A percentile compares a stretch with the other conserved stretches of the same genome.
Evolutionary conservation across 2,329 filamentous ascomycete species (phyloP).

Genomic region (Neonectria hederae): DNA sequence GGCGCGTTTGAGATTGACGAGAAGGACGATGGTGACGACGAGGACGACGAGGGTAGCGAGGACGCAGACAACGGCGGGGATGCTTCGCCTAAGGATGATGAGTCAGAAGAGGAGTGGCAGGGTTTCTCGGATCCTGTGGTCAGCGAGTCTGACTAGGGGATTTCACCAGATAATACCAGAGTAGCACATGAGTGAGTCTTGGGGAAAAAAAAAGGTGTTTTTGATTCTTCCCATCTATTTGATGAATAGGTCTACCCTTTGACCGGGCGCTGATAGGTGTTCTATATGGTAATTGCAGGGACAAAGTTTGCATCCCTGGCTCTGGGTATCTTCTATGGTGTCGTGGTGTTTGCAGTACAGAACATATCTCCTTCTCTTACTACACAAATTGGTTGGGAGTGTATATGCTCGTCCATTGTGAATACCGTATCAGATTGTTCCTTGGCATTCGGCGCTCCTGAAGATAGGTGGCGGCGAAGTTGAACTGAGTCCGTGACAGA

Average conservation of each 20-base stretch:
- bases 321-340: constrained; percentile 13
- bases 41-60: constrained; percentile 49
- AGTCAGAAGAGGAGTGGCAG: constrained; percentile 66
- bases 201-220: constrained; percentile 2
- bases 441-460: background rate
- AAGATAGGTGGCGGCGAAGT: background rate
- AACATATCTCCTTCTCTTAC: background rate
- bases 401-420: background rate
- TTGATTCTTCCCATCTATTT: background rate
- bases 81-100: constrained; percentile 46
- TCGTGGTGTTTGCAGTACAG: constrained; percentile 1
- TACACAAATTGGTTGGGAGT: background rate
- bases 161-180: constrained; percentile 33
- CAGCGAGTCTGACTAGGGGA: constrained; percentile 50
- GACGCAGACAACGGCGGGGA: constrained; percentile 45
- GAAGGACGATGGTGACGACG: constrained; percentile 55
- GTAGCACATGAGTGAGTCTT: constrained; percentile 8
- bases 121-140: constrained; percentile 61
- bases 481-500: no score
- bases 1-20: constrained; percentile 79
- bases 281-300: constrained; percentile 4
- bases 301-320: background rate
- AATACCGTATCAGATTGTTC: background rate
- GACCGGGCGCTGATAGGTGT: background rate
- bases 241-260: background rate